A percentile compares a stretch with the other conserved stretches of the same genome.
These are phyloP conservation scores for Typha latifolia DNA, from an alignment of 176 grass and related monocot species.

Conservation along the genomic window DNA sequence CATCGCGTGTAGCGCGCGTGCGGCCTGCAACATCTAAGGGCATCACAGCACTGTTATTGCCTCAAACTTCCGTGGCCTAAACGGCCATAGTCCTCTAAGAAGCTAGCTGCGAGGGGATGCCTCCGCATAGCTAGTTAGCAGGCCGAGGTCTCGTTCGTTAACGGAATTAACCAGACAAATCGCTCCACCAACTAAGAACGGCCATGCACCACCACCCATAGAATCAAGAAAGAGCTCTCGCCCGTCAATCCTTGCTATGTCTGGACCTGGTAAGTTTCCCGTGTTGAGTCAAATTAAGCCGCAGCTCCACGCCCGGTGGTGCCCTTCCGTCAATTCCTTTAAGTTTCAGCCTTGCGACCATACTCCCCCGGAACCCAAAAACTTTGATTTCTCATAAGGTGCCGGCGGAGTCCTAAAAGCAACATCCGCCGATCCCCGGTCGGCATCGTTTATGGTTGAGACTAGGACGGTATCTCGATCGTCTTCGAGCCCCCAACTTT, in stretches of 20 bases:
- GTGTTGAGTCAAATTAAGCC: too few species aligned
- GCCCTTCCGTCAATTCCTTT: conserved; percentile 30
- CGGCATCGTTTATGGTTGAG: conserved; percentile 50
- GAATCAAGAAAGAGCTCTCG: too few species aligned
- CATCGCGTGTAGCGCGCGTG: conserved; percentile 50
- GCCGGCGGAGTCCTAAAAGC: conserved; percentile 40
- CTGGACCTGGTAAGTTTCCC: conserved; percentile 23
- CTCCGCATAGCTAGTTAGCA: conserved; percentile 21
- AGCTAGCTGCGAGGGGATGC: conserved; percentile 5
- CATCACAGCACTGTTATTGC: conserved; percentile 46
- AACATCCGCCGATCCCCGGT: conserved; percentile 43
- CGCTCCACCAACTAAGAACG: too few species aligned
- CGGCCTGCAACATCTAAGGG: conserved; percentile 50
- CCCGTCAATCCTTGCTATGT: conserved; percentile 30
- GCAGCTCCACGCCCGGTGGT: too few species aligned
- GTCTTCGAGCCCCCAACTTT: conserved; percentile 42
- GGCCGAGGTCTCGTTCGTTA: conserved; percentile 22
- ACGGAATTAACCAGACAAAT: conserved; percentile 24
- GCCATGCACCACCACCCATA: too few species aligned
- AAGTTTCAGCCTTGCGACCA: conserved; percentile 34
- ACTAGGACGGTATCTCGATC: conserved; percentile 50
- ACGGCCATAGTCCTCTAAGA: conserved; percentile 12
- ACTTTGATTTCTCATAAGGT: conserved; percentile 61
- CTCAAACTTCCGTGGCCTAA: conserved; percentile 21
- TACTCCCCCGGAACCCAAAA: conserved; percentile 34